A percentile compares a stretch with the other conserved stretches of the same genome.
phyloP scores from a whole-genome alignment of 805 yeast species.

The Wickerhamomyces canadensis region DNA sequence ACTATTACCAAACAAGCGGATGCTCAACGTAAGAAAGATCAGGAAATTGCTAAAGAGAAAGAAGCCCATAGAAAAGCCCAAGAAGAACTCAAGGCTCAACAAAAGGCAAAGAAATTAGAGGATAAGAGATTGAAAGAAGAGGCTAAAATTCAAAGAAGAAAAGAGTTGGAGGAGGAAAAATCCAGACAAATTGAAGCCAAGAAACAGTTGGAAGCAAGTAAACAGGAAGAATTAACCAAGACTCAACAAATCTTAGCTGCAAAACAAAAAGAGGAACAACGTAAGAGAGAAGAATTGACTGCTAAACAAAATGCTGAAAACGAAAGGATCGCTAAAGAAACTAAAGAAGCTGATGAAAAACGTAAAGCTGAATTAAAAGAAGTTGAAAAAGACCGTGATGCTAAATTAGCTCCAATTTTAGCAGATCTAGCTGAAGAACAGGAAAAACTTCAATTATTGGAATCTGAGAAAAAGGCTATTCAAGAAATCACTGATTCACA shows the following conservation, averaged over 20 bases:
- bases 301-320: constrained; percentile 25
- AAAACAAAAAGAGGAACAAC: constrained; percentile 27
- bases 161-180: constrained; percentile 42
- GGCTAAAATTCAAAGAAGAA: constrained; percentile 33
- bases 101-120: constrained; percentile 33
- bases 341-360: constrained; percentile 37
- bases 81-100: constrained; percentile 35
- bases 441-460: constrained; percentile 42
- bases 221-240: constrained; percentile 31
- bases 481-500: constrained; percentile 41
- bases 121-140: constrained; percentile 33
- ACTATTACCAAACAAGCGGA: constrained; percentile 68
- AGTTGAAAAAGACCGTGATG: constrained; percentile 48
- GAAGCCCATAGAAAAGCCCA: constrained; percentile 34
- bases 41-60: constrained; percentile 31
- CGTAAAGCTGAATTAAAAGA: constrained; percentile 36
- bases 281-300: constrained; percentile 23
- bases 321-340: constrained; percentile 20
- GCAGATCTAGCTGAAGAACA: constrained; percentile 47
- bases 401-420: constrained; percentile 47
- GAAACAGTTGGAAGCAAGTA: constrained; percentile 31
- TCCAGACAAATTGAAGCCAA: constrained; percentile 44
- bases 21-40: constrained; percentile 58
- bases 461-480: constrained; percentile 41
- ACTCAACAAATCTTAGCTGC: constrained; percentile 30